Evolutionary conservation across 352 stramenopile genomes (phyloP), one percentile per base, ranked within the genome.

Genomic region (Pythium monospermum): DNA sequence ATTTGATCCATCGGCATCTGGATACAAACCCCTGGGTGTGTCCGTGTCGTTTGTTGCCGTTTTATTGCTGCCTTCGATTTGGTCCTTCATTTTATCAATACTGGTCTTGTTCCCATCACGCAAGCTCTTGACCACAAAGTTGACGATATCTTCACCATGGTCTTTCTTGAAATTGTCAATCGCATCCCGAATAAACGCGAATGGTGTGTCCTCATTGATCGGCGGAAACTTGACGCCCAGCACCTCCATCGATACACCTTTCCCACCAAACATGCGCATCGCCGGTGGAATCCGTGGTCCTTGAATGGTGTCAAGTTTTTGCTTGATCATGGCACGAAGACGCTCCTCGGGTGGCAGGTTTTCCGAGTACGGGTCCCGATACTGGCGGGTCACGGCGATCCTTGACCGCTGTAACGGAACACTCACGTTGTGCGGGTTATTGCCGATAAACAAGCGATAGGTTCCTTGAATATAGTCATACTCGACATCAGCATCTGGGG

Each of bases 201-300:
- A 60, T 11, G 80, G 80, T 6, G 76, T 85, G 45, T 91, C 80
- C 37, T 85, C 77, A 36, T 60, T 82, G 25, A 91, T 40, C 1
- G 77, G 67, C 22, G 75, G 71, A 27, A 91, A 71, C 12, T 62
- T 65, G 39, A 86, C 25, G 6, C 73, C 73, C 3, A 89, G 57
- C 19, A 91, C 42, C 18, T 70, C 53, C 16, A 91, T 18, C 1
- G 77, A 75, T 18, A 84, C 13, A 2, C 67, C 71, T 28, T 71
- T 77, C 12, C 77, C 62, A 15, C 69, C 70, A 15, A 88, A 77
- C 41, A 87, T 64, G 0, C 74, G 65, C 51, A 87, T 74, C 5
- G 71, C 59, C 21, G 76, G 64, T 2, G 80, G 80, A 36, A 89
- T 48, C 21, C 61, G 57, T 4, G 80, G 80, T 1, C 80, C 80